Conservation (phyloP, 805 yeast genomes). For the Hanseniaspora meyeri region DNA sequence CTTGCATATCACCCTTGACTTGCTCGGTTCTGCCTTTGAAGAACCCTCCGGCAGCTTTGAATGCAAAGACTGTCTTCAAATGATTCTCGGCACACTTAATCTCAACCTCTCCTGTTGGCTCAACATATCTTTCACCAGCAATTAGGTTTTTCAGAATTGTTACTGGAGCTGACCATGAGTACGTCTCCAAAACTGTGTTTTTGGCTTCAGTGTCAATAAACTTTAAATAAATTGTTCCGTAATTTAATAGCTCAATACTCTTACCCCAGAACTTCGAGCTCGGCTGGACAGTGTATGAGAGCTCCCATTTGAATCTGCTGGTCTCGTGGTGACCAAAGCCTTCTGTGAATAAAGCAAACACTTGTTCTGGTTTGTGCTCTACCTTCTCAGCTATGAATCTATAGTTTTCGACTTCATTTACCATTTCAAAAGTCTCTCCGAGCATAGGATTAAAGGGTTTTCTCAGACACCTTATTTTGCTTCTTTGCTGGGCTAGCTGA, state of each 20-base stretch:
- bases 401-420: conserved; percentile 68
- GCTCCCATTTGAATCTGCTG: conserved; percentile 43
- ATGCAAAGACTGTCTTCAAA: conserved; percentile 22
- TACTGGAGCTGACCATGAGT: conserved; percentile 72
- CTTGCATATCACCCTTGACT: conserved; percentile 30
- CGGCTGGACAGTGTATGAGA: conserved; percentile 54
- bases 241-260: conserved; percentile 67
- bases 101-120: conserved; percentile 61
- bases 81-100: conserved; percentile 55
- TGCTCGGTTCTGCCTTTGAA: conserved; percentile 73
- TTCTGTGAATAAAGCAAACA: conserved; percentile 72
- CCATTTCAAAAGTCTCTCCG: conserved; percentile 87
- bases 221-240: conserved; percentile 52
- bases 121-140: conserved; percentile 90
- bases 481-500: conserved; percentile 54
- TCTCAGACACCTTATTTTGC: conserved; percentile 61
- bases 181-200: conserved; percentile 40
- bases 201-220: conserved; percentile 33
- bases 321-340: conserved; percentile 14
- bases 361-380: conserved; percentile 64
- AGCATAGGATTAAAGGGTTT: conserved; percentile 91
- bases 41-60: conserved; percentile 75
- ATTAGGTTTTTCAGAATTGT: conserved; percentile 72
- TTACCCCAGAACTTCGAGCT: conserved; percentile 92
- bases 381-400: conserved; percentile 77